Evolutionary conservation across 1,284 basidiomycete genomes (phyloP), one percentile per base, ranked within the genome.

Genomic region (Puccinia horiana): DNA sequence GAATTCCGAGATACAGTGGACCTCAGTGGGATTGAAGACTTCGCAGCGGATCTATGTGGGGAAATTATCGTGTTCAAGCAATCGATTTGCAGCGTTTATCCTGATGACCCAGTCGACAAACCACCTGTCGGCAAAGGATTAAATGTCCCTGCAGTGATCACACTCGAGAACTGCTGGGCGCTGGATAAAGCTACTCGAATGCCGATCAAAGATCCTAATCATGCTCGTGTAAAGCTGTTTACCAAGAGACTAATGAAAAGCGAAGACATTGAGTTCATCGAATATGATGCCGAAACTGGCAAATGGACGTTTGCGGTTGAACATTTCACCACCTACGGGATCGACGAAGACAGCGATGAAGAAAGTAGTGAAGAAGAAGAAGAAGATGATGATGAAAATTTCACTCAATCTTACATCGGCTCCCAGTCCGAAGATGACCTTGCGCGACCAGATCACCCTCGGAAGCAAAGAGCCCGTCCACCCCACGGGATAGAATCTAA

Each of bases 251-350:
- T 98, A 87, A 92, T 92, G 89, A 91, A 90, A 83, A 94, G 96
- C 89, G 91, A 92, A 86, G 92, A 93, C 81, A 97, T 95, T 56
- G 90, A 91, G 83, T 98, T 96, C 86, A 91, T 94, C 86, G 89
- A 88, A 85, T 98, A 94, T 87, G 92, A 94, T 82, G 89, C 92
- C 69, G 89, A 89, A 84, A 91, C 91, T 84, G 96, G 96, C 69
- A 92, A 91, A 86, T 98, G 97, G 96, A 93, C 91, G 54, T 99
- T 99, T 88, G 91, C 90, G 42, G 96, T 98, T 83, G 92, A 96
- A 86, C 94, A 96, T 89, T 98, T 98, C 70, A 85, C 84, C 47
- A 85, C 86, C 40, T 87, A 87, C 75, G 86, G 86, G 29, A 83
- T 87, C n/a, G 86, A 86, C 63, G 86, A 86, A 76, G 84, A 81